Percentiles rank a stretch among this genome's conserved stretches.
phyloP scores from a whole-genome alignment of 1,284 basidiomycete species.

The Xerocomus amazonicus region DNA sequence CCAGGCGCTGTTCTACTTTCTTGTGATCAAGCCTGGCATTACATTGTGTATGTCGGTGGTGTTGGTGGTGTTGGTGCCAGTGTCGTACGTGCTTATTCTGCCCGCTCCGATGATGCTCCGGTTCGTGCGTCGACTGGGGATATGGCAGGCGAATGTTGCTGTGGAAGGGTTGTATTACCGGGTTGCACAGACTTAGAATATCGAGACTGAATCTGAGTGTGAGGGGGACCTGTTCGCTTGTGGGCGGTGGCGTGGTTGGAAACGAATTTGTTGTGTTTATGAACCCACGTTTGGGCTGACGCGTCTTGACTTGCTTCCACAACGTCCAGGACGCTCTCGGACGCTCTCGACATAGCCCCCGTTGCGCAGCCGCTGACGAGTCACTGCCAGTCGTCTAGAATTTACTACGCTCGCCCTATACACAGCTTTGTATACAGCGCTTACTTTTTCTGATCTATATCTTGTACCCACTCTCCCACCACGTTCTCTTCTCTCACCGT shows the following conservation, averaged over 20 bases:
- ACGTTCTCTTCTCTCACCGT: conserved; percentile 14
- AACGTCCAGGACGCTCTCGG: conserved; percentile 1
- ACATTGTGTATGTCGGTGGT: conserved; percentile 61
- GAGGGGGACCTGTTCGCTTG: conserved; percentile 14
- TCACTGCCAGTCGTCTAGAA: neutral
- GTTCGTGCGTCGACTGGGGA: conserved; percentile 59
- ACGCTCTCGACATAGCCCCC: neutral
- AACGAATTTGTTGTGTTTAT: conserved; percentile 20
- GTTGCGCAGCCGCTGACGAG: neutral
- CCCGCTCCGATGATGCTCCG: conserved; percentile 66
- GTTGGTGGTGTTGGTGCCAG: conserved; percentile 54
- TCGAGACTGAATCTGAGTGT: neutral
- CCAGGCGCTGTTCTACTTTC: conserved; percentile 79
- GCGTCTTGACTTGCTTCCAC: conserved; percentile 33
- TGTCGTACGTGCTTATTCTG: conserved; percentile 53
- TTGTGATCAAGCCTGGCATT: conserved; percentile 77
- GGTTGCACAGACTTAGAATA: conserved; percentile 27
- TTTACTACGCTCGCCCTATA: conserved; percentile 2
- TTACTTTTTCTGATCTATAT: neutral
- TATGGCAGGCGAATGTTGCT: conserved; percentile 78
- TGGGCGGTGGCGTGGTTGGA: conserved; percentile 26
- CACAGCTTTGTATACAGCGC: conserved; percentile 26
- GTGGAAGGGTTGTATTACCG: conserved; percentile 67
- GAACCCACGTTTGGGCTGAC: conserved; percentile 32
- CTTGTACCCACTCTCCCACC: conserved; percentile 25